phyloP scores from a whole-genome alignment of 179 eudicot genomes.

The Beta macrorhiza region DNA sequence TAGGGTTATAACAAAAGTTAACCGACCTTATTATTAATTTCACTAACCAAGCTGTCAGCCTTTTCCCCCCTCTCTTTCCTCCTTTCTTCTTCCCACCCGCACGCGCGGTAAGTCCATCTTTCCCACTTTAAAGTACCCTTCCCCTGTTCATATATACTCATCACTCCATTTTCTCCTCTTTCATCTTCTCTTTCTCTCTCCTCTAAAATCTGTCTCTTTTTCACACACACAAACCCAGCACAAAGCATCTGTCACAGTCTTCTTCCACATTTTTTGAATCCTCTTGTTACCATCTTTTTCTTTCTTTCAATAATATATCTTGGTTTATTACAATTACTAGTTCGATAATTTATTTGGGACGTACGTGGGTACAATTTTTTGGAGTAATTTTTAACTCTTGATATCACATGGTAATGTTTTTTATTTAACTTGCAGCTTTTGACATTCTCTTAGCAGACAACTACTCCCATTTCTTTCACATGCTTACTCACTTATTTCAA shows the following conservation, averaged over 20 bases:
- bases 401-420: constrained; percentile 29
- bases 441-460: constrained; percentile 33
- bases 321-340: too few relatives aligned
- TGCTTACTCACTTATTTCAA: constrained; percentile 8
- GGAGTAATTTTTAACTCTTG: neutral
- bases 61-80: constrained; percentile 3
- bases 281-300: too few relatives aligned
- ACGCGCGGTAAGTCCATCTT: constrained; percentile 24
- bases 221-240: constrained; percentile 22
- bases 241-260: constrained; percentile 17
- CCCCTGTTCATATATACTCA: constrained; percentile 1
- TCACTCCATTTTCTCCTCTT: neutral
- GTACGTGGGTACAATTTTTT: too few relatives aligned
- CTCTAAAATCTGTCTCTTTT: neutral
- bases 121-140: neutral
- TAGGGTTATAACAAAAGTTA: constrained; percentile 3
- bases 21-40: constrained; percentile 25
- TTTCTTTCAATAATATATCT: too few relatives aligned
- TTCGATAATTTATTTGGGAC: too few relatives aligned
- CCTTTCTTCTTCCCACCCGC: constrained; percentile 31
- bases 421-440: constrained; percentile 30
- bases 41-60: constrained; percentile 27
- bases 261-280: neutral
- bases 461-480: constrained; percentile 16
- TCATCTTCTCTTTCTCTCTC: neutral